Base-by-base conservation (phyloP, 495 filamentous ascomycete genomes). In the Daldinia caldariorum region DNA sequence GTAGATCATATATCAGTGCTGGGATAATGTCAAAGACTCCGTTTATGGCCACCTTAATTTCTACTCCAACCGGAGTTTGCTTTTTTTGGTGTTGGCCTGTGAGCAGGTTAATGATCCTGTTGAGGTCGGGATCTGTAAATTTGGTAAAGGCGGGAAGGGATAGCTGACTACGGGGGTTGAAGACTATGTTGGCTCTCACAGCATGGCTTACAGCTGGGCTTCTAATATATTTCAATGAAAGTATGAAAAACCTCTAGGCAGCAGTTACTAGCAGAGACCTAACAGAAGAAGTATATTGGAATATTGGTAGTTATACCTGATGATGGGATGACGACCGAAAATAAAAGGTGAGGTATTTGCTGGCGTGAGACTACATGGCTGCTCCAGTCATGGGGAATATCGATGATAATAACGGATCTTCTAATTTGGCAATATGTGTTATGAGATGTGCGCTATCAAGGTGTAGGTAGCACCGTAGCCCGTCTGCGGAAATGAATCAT, bases 61-160 rank as follows among this genome's bases (percentile, higher is more conserved):
- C 10, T 53, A 20, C 22, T 13, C 29, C 26, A n/a, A 16, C 26
- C 55, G 16, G 56, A 47, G 37, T 37, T 16, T 35, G 47, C 37
- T 37, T 16, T 35, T 37, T 54, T 13, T 9, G 4, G 4, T 12
- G 39, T 10, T 47, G 20, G 34, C 12, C 29, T 57, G 43, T 29
- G 20, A 59, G 18, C 59, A 60, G 45, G 47, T 56, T 63, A 60
- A 43, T 69, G 61, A 64, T 64, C 61, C 61, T 56, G 20, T 55
- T 45, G 35, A 47, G 50, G 39, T 32, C 16, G 26, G 13, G 62
- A 47, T 22, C 41, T 12, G 26, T 35, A 34, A 35, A 35, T 39
- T 39, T 18, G 1, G 34, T 22, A 35, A 35, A 18, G 35, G 5
- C 3, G 5, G 32, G 20, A 67, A 67, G n/a, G 43, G 20, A 29